Percentiles rank a stretch among this genome's conserved stretches.
These are phyloP conservation scores for Firmiana major DNA, from an alignment of 345 rosid species.

Conservation along the genomic window DNA sequence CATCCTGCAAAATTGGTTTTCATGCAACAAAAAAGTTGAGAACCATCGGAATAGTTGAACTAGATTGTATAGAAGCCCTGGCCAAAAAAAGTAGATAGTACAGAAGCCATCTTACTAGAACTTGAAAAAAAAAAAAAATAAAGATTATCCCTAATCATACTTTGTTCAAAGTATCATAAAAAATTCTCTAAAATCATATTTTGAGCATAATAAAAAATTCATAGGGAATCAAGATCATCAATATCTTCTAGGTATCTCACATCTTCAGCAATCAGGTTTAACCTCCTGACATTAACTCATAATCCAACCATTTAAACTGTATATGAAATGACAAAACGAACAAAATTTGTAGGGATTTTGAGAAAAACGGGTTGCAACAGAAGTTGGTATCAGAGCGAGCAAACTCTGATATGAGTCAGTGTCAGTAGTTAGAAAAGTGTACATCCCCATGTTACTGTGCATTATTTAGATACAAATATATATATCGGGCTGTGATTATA, in stretches of 20 bases:
- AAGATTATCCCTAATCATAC: background rate
- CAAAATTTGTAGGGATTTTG: too few relatives aligned
- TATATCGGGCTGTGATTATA: too few relatives aligned
- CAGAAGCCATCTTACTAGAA: background rate
- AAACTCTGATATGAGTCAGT: too few relatives aligned
- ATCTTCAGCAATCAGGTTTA: background rate
- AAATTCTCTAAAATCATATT: background rate
- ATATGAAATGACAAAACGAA: too few relatives aligned
- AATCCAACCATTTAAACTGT: too few relatives aligned
- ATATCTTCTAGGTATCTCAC: background rate
- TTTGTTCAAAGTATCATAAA: background rate
- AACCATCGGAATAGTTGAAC: background rate
- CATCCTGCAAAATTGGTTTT: constrained; percentile 54
- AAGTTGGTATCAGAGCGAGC: too few relatives aligned
- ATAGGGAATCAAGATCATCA: background rate
- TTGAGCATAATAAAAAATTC: background rate
- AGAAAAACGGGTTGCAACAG: too few relatives aligned
- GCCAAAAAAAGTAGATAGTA: background rate
- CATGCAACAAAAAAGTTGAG: background rate
- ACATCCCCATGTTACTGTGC: too few relatives aligned
- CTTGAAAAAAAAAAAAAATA: background rate
- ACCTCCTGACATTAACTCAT: too few relatives aligned
- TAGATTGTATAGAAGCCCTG: background rate
- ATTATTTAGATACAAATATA: too few relatives aligned
- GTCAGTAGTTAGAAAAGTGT: too few relatives aligned